Conservation (phyloP, 257 asterid species). For the Penstemon davidsonii region DNA sequence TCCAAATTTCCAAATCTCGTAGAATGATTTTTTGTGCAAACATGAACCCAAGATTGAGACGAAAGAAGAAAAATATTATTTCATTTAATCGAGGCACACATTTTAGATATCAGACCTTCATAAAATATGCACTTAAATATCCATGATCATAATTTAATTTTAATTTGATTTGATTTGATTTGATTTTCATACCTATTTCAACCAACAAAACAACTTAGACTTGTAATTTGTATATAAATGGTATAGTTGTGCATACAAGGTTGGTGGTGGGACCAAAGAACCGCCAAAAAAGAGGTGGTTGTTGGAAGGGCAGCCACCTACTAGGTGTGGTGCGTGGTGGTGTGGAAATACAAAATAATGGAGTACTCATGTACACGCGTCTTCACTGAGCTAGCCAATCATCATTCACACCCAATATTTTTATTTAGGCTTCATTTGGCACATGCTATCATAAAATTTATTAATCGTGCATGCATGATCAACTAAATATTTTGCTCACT, state of each 20-base stretch:
- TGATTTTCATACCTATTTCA: too few species aligned
- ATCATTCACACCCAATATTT: not conserved
- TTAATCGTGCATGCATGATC: not conserved
- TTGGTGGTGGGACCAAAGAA: slow-evolving; percentile 2
- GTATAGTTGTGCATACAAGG: not conserved
- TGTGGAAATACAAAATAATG: not conserved
- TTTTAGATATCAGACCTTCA: too few species aligned
- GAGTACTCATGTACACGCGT: not conserved
- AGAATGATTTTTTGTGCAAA: too few species aligned
- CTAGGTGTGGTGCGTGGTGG: not conserved
- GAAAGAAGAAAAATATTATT: too few species aligned
- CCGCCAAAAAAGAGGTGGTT: slow-evolving; percentile 13
- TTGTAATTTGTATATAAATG: too few species aligned
- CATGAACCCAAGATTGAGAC: too few species aligned
- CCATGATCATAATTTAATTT: too few species aligned
- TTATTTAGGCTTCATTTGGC: slow-evolving; percentile 15
- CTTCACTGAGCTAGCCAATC: not conserved
- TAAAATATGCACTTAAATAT: too few species aligned
- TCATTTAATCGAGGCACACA: too few species aligned
- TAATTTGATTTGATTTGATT: too few species aligned
- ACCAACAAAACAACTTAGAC: too few species aligned
- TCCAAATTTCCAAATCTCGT: too few species aligned
- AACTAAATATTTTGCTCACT: not conserved
- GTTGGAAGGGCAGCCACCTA: slow-evolving; percentile 20
- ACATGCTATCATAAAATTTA: not conserved